Conservation (phyloP, 2,329 filamentous ascomycete species). For the Xylariaceae sp. region DNA sequence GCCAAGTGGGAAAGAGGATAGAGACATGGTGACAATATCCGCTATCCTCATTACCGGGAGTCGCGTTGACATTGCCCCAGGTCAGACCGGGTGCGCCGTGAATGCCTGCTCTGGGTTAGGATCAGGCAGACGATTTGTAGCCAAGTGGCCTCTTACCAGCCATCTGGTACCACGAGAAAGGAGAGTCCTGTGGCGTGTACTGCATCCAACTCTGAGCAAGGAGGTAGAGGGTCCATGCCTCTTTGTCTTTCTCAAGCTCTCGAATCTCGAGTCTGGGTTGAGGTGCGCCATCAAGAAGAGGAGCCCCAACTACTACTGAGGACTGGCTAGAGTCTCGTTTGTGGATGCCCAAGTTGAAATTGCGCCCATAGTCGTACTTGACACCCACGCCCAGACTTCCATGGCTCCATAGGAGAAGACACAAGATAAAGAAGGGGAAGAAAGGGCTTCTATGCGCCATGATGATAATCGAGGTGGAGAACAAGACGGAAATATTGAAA, state of each 20-base stretch:
- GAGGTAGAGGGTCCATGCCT: constrained; percentile 74
- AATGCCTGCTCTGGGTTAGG: constrained; percentile 53
- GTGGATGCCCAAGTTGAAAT: constrained; percentile 34
- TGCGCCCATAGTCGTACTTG: constrained; percentile 50
- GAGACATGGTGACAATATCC: constrained; percentile 78
- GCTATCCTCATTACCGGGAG: constrained; percentile 47
- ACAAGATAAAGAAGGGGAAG: constrained; percentile 6
- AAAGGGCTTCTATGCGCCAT: constrained; percentile 7
- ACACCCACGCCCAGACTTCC: constrained; percentile 9
- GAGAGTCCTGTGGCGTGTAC: constrained; percentile 56
- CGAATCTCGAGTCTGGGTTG: constrained; percentile 63
- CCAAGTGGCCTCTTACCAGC: constrained; percentile 48
- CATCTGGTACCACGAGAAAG: constrained; percentile 74
- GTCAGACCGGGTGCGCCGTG: constrained; percentile 67
- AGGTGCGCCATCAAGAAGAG: constrained; percentile 37
- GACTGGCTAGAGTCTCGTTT: constrained; percentile 36
- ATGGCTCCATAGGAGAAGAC: constrained; percentile 8
- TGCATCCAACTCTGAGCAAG: constrained; percentile 72
- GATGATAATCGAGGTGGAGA: background rate
- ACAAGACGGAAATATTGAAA: too few species aligned
- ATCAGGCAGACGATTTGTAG: background rate
- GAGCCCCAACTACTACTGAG: constrained; percentile 40
- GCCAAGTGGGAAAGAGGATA: constrained; percentile 76
- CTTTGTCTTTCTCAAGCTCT: constrained; percentile 57
- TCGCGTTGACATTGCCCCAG: constrained; percentile 50